Evolutionary conservation across 2,329 filamentous ascomycete species (phyloP).

Genomic region (Fusarium tuaranense): DNA sequence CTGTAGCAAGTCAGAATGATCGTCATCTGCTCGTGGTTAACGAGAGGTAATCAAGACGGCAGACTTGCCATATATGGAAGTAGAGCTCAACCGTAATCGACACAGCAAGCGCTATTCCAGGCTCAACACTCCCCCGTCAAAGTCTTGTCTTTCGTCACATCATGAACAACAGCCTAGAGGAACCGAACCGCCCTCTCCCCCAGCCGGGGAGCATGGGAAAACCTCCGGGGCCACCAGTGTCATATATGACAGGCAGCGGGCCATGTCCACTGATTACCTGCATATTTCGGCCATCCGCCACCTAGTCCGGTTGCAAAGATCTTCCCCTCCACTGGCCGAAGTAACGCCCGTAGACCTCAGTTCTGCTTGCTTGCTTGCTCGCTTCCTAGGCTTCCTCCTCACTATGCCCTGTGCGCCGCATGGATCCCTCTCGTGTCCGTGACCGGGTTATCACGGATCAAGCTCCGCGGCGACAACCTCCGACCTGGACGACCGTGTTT

Average conservation of each 20-base stretch:
- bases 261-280: conserved; percentile 15
- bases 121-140: neutral
- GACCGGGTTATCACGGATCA: neutral
- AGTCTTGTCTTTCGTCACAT: conserved; percentile 22
- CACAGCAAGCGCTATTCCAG: conserved; percentile 1
- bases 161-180: conserved; percentile 11
- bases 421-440: conserved; percentile 8
- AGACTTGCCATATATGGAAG: neutral
- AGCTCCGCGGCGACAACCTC: neutral
- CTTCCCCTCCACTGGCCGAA: neutral
- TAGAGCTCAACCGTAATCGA: neutral
- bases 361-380: neutral
- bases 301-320: neutral
- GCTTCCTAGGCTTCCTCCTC: neutral
- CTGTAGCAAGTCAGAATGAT: neutral
- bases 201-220: conserved; percentile 24
- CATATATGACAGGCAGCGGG: conserved; percentile 34
- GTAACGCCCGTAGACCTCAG: conserved; percentile 2
- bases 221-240: conserved; percentile 13
- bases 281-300: conserved; percentile 12
- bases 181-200: neutral
- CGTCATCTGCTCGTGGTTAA: neutral
- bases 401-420: conserved; percentile 4
- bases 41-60: neutral
- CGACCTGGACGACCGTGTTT: neutral